phyloP scores from a whole-genome alignment of 2,329 filamentous ascomycete genomes.

The Mycocentrospora acerina region DNA sequence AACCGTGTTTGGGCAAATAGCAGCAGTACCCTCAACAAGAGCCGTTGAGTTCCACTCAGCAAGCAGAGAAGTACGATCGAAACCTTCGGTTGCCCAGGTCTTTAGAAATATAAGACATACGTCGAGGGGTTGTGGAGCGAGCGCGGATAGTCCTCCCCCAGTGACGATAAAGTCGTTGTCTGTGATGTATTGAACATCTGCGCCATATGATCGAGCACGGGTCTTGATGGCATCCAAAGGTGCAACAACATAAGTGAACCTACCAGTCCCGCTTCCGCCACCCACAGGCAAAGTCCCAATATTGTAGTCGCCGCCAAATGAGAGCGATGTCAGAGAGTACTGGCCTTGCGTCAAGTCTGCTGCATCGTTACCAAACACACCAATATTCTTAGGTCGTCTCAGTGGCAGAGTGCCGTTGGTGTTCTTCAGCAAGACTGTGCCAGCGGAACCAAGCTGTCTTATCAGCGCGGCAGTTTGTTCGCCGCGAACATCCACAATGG shows the following conservation, averaged over 20 bases:
- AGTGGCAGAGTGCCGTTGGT: constrained; percentile 53
- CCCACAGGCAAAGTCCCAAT: constrained; percentile 48
- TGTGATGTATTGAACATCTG: constrained; percentile 50
- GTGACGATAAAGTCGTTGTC: constrained; percentile 47
- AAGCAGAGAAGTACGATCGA: constrained; percentile 43
- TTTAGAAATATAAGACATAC: constrained; percentile 62
- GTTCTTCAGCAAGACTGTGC: constrained; percentile 54
- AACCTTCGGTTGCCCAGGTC: constrained; percentile 51
- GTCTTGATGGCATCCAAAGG: constrained; percentile 46
- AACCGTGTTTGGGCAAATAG: constrained; percentile 53
- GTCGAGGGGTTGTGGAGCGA: constrained; percentile 39
- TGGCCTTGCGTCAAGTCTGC: constrained; percentile 44
- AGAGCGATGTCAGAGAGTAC: too few species aligned
- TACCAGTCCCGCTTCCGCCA: constrained; percentile 50
- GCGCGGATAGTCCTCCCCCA: constrained; percentile 25
- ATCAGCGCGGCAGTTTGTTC: constrained; percentile 46
- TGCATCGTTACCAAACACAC: constrained; percentile 54
- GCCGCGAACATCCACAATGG: constrained; percentile 37
- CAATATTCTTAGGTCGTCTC: constrained; percentile 51
- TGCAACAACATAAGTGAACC: constrained; percentile 44
- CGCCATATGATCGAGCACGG: constrained; percentile 26
- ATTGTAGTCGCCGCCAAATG: too few species aligned
- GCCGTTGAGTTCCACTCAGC: constrained; percentile 44
- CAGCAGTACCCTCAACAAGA: constrained; percentile 50
- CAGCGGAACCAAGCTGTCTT: constrained; percentile 44